Conservation (phyloP, 169 alveolate species). For the Besnoitia besnoiti region DNA sequence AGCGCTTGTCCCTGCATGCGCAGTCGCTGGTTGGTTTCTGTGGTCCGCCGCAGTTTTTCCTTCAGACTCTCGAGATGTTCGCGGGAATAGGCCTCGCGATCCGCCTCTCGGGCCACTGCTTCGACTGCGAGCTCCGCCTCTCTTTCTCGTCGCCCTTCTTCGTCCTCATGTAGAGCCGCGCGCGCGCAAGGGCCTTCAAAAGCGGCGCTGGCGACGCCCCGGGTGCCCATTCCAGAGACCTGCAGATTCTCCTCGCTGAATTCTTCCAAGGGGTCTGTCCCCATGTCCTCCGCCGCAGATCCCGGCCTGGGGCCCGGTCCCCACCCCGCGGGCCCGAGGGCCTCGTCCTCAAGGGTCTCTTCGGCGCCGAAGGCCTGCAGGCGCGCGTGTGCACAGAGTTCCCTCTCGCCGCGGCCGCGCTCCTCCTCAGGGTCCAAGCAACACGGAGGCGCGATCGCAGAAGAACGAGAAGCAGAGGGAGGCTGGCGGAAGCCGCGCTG, state of each 20-base stretch:
- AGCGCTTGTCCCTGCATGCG: neutral
- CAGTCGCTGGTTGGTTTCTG: neutral
- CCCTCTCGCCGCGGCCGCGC: neutral
- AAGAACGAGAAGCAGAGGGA: too few species aligned
- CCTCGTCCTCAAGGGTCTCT: neutral
- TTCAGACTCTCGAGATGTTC: neutral
- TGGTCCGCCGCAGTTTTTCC: neutral
- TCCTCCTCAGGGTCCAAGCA: neutral
- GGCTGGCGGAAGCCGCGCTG: neutral
- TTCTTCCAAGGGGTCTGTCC: too few species aligned
- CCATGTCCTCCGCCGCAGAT: neutral
- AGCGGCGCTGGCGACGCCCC: neutral
- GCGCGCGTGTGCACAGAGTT: neutral
- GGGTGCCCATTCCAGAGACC: too few species aligned
- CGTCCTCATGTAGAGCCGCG: neutral
- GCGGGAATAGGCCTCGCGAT: neutral
- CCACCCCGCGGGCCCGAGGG: too few species aligned
- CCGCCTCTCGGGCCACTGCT: neutral
- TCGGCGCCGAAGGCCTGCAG: neutral
- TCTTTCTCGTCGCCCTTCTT: neutral
- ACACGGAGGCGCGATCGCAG: neutral
- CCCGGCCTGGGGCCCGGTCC: neutral
- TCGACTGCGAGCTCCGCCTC: neutral
- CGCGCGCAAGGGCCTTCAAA: neutral
- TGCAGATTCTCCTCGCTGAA: too few species aligned